Conservation (phyloP, 83 land plant species). For the Picea mariana region DNA sequence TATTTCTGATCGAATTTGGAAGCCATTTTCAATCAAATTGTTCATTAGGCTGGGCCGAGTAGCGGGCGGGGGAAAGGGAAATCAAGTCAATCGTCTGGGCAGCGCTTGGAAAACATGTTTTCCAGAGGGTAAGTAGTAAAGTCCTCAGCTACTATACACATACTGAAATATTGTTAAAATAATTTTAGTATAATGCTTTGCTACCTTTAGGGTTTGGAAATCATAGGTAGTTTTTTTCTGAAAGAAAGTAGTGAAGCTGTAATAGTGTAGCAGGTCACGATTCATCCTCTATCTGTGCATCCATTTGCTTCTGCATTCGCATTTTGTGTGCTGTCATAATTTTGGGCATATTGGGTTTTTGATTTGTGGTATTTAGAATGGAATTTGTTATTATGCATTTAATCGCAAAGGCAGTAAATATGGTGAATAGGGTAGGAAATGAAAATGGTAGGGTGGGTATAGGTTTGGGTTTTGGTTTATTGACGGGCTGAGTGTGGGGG, state of each 20-base stretch:
- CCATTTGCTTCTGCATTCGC: too few relatives aligned
- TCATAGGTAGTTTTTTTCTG: neutral
- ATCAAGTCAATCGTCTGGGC: neutral
- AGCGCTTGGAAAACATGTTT: conserved; percentile 9
- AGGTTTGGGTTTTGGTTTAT: conserved; percentile 11
- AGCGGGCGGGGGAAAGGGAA: conserved; percentile 5
- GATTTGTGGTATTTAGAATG: neutral
- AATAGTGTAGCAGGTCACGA: neutral
- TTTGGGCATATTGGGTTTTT: neutral
- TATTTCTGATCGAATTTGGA: too few relatives aligned
- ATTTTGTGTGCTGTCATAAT: neutral
- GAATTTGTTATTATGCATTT: neutral
- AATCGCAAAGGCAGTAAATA: neutral
- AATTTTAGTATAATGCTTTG: neutral
- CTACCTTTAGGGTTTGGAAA: neutral
- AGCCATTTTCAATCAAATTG: neutral
- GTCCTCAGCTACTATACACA: neutral
- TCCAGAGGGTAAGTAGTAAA: conserved; percentile 13
- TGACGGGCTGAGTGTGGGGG: conserved; percentile 26
- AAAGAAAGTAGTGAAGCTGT: neutral
- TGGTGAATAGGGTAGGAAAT: conserved; percentile 4
- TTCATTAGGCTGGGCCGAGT: neutral
- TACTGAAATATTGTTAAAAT: neutral
- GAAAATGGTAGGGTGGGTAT: conserved; percentile 14
- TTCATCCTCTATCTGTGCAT: neutral